Base-by-base conservation (phyloP, 1,139 yeast genomes). In the Saccharomyces hybrid region DNA sequence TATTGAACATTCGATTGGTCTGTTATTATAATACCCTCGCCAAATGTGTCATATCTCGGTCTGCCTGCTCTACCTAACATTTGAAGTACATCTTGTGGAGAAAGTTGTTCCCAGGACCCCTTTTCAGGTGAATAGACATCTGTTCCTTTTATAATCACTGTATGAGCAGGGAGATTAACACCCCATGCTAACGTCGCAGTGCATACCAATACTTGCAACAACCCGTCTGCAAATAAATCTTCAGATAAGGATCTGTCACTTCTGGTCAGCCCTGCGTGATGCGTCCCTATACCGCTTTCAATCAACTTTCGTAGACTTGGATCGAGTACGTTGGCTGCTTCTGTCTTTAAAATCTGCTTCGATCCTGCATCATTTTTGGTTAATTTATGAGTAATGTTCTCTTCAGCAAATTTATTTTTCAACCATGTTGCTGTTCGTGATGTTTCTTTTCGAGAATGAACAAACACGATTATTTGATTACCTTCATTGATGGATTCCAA, bases 151-250 rank as follows among this genome's bases (percentile, higher is more conserved):
- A 93, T 88, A 30, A 93, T 84, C 30, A 93, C 99, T 0, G 97
- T 89, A 63, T 93, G 97, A 0, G 98, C 98, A 0, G 99, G 99
- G 55, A 93, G 77, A 67, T 93, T 93, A 42, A 93, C 98, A 77
- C 99, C 99, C 99, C 98, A 93, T 0, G 99, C 98, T 59, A 93
- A 79, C 0, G 99, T 93, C 0, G 98, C 96, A 1, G 99, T 93
- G 0, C 96, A 89, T 1, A 91, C 95, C 52, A 93, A 75, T 1
- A 91, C 89, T 63, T 83, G 84, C 28, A 89, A 73, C 55, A 86
- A 83, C 2, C 98, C 97, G 59, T 84, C 93, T 0, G 96, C 91
- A 73, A 93, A 93, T 49, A 88, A 73, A 63, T 88, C 93, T 70
- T 93, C 99, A 0, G 91, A 83, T 1, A 83, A 77, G 5, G 84